Conservation (phyloP, 2,329 filamentous ascomycete species). For the Gnomoniopsis sp. region DNA sequence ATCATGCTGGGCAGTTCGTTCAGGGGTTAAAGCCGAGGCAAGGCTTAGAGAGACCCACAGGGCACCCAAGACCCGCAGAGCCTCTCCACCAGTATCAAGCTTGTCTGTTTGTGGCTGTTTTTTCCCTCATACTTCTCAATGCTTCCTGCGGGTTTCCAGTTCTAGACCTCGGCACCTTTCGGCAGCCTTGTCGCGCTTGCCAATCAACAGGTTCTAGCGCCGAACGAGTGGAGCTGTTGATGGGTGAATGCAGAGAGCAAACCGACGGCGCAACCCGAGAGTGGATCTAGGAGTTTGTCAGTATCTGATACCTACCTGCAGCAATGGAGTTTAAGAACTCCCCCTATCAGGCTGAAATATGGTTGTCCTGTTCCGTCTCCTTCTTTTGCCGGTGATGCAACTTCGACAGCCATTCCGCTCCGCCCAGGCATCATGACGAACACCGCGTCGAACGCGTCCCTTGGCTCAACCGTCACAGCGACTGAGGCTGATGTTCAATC, state of each 20-base stretch:
- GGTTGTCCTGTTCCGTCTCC: background rate
- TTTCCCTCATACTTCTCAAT: constrained; percentile 1
- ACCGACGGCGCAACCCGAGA: background rate
- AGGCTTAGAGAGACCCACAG: background rate
- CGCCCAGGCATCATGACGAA: constrained; percentile 11
- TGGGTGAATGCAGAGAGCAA: background rate
- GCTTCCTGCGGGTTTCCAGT: background rate
- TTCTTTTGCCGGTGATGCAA: background rate
- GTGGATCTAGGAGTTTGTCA: background rate
- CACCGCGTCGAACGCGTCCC: constrained; percentile 10
- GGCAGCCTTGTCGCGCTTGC: background rate
- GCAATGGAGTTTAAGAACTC: background rate
- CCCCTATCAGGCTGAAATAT: background rate
- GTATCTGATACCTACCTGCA: background rate
- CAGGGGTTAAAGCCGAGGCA: constrained; percentile 3
- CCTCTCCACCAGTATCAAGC: constrained; percentile 5
- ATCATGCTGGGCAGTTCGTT: background rate
- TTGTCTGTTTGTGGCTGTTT: constrained; percentile 1
- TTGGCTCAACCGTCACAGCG: constrained; percentile 29
- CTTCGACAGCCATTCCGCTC: background rate
- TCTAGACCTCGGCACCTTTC: constrained; percentile 13
- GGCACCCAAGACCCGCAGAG: constrained; percentile 12
- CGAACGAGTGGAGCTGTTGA: background rate
- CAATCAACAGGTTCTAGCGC: background rate
- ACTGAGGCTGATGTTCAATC: constrained; percentile 41